Evolutionary conservation across 2,329 filamentous ascomycete genomes (phyloP).

Genomic region (Sporothrix humicola): DNA sequence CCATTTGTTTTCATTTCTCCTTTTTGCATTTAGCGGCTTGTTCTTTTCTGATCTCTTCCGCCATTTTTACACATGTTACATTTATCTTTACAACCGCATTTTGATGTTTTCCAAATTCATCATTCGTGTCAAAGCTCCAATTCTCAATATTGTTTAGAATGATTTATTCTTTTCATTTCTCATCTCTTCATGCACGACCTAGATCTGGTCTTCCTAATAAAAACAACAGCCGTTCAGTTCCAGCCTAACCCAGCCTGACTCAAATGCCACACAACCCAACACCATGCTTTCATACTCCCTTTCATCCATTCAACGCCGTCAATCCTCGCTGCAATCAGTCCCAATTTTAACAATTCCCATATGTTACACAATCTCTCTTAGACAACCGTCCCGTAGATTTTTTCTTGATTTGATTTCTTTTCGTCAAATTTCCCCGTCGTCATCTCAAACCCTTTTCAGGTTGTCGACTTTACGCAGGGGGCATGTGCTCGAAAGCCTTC

Average conservation of each 20-base stretch:
- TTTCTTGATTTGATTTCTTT: not conserved
- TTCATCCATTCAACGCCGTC: slow-evolving; percentile 22
- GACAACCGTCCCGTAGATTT: slow-evolving; percentile 13
- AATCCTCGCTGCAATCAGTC: not conserved
- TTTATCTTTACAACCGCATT: not conserved
- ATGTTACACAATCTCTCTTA: slow-evolving; percentile 18
- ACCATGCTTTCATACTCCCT: not conserved
- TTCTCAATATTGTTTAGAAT: slow-evolving; percentile 6
- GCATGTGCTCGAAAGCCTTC: slow-evolving; percentile 69
- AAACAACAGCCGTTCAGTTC: slow-evolving; percentile 16
- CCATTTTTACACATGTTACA: not conserved
- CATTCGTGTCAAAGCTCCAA: no score
- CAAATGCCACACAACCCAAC: slow-evolving; percentile 5
- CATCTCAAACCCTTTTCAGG: no score
- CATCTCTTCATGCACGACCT: slow-evolving; percentile 7
- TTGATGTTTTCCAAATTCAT: not conserved
- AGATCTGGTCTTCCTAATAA: not conserved
- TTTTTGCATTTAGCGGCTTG: not conserved
- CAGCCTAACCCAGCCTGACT: slow-evolving; percentile 1
- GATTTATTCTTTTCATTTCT: slow-evolving; percentile 18
- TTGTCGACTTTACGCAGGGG: slow-evolving; percentile 39
- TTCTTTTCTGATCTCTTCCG: not conserved
- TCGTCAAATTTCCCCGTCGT: not conserved
- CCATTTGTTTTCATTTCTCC: not conserved
- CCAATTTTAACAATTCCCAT: not conserved